Percentiles rank a stretch among this genome's conserved stretches.
These are phyloP conservation scores for Stachybotrys elegans DNA, from an alignment of 2,329 filamentous ascomycete genomes.

Conservation along the genomic window DNA sequence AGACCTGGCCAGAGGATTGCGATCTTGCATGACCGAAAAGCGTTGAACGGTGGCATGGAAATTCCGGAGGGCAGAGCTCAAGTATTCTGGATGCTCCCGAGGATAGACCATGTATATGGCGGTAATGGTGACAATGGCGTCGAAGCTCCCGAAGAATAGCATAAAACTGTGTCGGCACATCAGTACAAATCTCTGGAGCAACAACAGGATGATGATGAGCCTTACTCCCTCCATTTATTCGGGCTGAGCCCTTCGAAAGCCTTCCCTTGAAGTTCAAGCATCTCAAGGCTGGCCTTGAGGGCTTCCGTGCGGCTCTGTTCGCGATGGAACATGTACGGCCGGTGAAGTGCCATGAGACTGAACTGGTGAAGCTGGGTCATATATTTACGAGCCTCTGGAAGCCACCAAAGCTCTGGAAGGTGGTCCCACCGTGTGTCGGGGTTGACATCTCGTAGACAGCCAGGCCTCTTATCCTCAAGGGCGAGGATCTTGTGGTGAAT, in stretches of 20 bases:
- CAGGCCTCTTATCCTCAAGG: slow-evolving; percentile 43
- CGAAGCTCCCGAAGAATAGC: slow-evolving; percentile 59
- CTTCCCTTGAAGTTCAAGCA: slow-evolving; percentile 49
- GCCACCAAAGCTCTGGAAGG: slow-evolving; percentile 48
- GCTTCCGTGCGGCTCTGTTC: slow-evolving; percentile 48
- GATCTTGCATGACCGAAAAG: slow-evolving; percentile 49
- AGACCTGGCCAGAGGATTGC: slow-evolving; percentile 48
- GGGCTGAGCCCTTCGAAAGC: slow-evolving; percentile 44
- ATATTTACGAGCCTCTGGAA: slow-evolving; percentile 39
- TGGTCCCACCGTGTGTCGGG: slow-evolving; percentile 54
- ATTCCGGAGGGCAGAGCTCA: slow-evolving; percentile 45
- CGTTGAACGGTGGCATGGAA: slow-evolving; percentile 56
- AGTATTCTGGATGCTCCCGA: slow-evolving; percentile 44
- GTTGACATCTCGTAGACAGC: slow-evolving; percentile 48
- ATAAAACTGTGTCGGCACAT: slow-evolving; percentile 33
- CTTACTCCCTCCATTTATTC: slow-evolving; percentile 41
- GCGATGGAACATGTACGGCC: slow-evolving; percentile 58
- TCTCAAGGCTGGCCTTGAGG: slow-evolving; percentile 48
- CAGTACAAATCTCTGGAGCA: neutral
- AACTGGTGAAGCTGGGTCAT: slow-evolving; percentile 46
- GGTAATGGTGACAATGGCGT: slow-evolving; percentile 56
- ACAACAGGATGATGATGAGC: neutral
- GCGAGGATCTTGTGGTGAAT: slow-evolving; percentile 47
- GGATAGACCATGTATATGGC: slow-evolving; percentile 59
- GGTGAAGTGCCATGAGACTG: slow-evolving; percentile 54